Evolutionary conservation across 169 alveolate genomes (phyloP).

Genomic region (Eimeria tenella): DNA sequence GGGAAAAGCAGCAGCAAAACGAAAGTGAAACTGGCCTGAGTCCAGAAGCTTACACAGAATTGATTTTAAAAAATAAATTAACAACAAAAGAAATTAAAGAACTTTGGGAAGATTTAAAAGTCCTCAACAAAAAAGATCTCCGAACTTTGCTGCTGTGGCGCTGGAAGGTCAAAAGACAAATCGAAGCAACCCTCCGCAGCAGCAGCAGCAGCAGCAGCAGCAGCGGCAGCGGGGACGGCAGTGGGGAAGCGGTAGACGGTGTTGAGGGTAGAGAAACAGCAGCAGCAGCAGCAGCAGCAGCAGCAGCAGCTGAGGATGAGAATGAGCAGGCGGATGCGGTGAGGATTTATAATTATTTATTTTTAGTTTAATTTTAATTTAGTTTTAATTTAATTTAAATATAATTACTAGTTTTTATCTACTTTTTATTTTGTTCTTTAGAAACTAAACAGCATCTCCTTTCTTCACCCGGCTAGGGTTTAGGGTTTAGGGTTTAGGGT

Average conservation of each 20-base stretch:
- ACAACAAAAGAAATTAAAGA: conserved; percentile 89
- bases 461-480: neutral
- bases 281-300: conserved; percentile 75
- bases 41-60: too few relatives aligned
- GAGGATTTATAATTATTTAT: too few relatives aligned
- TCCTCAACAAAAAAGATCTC: conserved; percentile 92
- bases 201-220: conserved; percentile 81
- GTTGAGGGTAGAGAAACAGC: conserved; percentile 53
- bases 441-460: neutral
- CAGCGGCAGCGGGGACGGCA: conserved; percentile 80
- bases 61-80: too few relatives aligned
- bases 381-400: too few relatives aligned
- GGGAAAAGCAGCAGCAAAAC: too few relatives aligned
- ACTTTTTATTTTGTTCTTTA: neutral
- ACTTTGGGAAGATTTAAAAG: conserved; percentile 86
- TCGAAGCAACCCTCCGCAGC: too few relatives aligned
- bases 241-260: neutral
- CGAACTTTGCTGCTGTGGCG: conserved; percentile 93
- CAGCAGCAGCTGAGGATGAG: conserved; percentile 81
- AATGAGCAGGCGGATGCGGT: too few relatives aligned
- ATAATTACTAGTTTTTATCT: too few relatives aligned
- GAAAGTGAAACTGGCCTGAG: too few relatives aligned
- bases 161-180: conserved; percentile 61
- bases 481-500: neutral
- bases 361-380: too few relatives aligned